Conservation (phyloP, 345 rosid species). For the Erodium maritimum region DNA sequence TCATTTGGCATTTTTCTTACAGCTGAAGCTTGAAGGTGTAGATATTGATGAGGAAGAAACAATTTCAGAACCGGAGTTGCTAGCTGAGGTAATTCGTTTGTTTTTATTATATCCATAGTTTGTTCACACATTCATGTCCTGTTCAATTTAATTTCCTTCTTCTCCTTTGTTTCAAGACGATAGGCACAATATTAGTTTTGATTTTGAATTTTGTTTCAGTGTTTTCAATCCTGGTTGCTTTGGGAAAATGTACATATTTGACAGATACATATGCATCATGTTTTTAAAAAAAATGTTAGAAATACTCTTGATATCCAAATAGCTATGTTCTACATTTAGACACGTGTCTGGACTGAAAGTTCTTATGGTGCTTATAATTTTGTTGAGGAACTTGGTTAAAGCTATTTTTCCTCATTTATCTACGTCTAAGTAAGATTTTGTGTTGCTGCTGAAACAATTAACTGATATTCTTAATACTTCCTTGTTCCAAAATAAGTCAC, state of each 20-base stretch:
- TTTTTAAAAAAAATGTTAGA: neutral
- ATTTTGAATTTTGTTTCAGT: neutral
- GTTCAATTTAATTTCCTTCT: neutral
- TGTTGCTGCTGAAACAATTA: neutral
- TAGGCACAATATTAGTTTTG: too few relatives aligned
- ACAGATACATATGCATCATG: neutral
- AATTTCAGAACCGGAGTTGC: constrained; percentile 60
- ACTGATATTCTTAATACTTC: neutral
- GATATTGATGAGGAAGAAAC: constrained; percentile 81
- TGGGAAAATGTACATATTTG: neutral
- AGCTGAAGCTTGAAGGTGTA: constrained; percentile 70
- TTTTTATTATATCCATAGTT: neutral
- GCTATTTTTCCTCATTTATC: neutral
- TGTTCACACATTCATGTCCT: neutral
- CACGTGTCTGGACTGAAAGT: neutral
- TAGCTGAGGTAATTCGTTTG: constrained; percentile 50
- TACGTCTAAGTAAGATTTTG: neutral
- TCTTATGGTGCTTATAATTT: neutral
- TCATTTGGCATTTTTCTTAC: neutral
- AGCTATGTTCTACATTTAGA: too few relatives aligned
- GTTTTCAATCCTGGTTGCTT: neutral
- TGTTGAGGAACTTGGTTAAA: too few relatives aligned
- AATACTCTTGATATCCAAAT: neutral
- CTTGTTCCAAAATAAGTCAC: too few relatives aligned
- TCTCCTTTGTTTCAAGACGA: too few relatives aligned